These are phyloP conservation scores for Cladophialophora psammophila DNA, from an alignment of 2,329 filamentous ascomycete genomes.

Conservation along the genomic window DNA sequence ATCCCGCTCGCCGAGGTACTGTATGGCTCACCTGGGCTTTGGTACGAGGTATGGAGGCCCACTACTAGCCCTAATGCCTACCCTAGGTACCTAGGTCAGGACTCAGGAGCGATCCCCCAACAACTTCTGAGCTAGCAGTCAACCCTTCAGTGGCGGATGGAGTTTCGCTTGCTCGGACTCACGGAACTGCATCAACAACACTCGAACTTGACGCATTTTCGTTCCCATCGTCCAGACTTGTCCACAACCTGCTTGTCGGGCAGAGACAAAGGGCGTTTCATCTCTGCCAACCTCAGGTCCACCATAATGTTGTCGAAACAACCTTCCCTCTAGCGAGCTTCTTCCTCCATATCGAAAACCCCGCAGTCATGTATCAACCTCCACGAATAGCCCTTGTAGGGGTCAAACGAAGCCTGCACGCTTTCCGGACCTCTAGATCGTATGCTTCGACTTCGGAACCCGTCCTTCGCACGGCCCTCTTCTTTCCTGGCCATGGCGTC, in stretches of 20 bases:
- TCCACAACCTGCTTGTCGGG: not conserved
- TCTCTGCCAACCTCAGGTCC: not conserved
- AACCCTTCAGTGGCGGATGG: not conserved
- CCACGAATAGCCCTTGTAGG: conserved; percentile 21
- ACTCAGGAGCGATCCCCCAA: not conserved
- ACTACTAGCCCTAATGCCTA: no score
- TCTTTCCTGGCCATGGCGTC: conserved; percentile 74
- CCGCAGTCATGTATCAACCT: conserved; percentile 30
- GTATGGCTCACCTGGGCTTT: no score
- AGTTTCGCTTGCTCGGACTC: conserved; percentile 23
- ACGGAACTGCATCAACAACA: conserved; percentile 16
- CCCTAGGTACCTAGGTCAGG: no score
- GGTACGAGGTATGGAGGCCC: no score
- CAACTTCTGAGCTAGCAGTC: not conserved
- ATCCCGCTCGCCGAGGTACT: no score
- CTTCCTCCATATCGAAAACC: conserved; percentile 6
- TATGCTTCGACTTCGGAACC: conserved; percentile 37
- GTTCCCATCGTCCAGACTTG: not conserved
- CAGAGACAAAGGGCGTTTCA: not conserved
- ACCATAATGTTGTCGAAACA: conserved; percentile 15
- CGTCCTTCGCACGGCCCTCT: conserved; percentile 53
- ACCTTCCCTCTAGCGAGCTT: not conserved
- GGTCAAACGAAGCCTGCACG: conserved; percentile 16
- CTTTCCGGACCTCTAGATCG: conserved; percentile 19
- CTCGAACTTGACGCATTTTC: conserved; percentile 2